Conservation (phyloP, 768 basidiomycete species). For the Paxillus ammoniavirescens region DNA sequence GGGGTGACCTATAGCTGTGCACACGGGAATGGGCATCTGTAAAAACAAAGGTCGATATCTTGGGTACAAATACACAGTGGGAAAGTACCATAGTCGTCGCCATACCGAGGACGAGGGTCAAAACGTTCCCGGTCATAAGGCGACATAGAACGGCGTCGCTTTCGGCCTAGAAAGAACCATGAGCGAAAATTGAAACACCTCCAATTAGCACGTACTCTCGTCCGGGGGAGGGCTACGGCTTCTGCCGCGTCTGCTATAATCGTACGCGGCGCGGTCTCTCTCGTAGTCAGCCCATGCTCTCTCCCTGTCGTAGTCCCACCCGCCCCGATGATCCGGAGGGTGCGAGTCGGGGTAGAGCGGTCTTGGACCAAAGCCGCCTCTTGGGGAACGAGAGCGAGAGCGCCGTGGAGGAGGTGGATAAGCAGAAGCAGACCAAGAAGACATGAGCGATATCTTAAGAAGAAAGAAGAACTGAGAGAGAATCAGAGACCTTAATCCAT, state of each 20-base stretch:
- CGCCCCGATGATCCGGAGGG: constrained; percentile 56
- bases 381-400: constrained; percentile 80
- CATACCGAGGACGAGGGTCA: constrained; percentile 79
- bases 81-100: constrained; percentile 74
- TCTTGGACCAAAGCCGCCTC: constrained; percentile 52
- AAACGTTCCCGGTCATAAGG: constrained; percentile 84
- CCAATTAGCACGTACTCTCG: constrained; percentile 47
- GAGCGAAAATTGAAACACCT: background rate
- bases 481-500: constrained; percentile 45
- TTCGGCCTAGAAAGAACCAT: constrained; percentile 47
- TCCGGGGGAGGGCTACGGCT: constrained; percentile 76
- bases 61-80: background rate
- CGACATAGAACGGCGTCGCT: constrained; percentile 70
- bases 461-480: constrained; percentile 41
- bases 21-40: constrained; percentile 64
- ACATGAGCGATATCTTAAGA: constrained; percentile 54
- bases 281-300: constrained; percentile 64
- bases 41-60: constrained; percentile 9
- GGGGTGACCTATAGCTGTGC: constrained; percentile 63
- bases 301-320: constrained; percentile 79
- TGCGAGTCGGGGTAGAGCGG: constrained; percentile 58
- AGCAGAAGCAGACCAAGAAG: constrained; percentile 67
- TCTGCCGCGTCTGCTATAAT: constrained; percentile 66
- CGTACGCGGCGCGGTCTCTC: constrained; percentile 66
- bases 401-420: constrained; percentile 73